A percentile compares a stretch with the other conserved stretches of the same genome.
These are phyloP conservation scores for Austropuccinia psidii DNA, from an alignment of 1,284 basidiomycete species.

Conservation along the genomic window DNA sequence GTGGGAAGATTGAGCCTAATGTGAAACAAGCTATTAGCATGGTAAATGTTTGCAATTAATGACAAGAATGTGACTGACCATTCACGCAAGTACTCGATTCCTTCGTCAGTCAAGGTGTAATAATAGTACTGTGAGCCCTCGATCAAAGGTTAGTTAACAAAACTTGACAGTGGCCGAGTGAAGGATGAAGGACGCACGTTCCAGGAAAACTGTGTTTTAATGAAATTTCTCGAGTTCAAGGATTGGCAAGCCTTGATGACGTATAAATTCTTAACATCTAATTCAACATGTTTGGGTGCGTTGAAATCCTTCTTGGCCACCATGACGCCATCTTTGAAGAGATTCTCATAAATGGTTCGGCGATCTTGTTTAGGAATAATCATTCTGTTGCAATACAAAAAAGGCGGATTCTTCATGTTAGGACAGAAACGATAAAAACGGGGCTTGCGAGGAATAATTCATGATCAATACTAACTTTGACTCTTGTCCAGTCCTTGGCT, in stretches of 20 bases:
- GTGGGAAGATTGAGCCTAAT: background rate
- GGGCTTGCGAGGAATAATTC: background rate
- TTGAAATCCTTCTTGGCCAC: constrained; percentile 99
- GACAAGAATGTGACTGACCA: constrained; percentile 75
- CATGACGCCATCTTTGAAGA: constrained; percentile 98
- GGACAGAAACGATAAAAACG: background rate
- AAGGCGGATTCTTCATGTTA: background rate
- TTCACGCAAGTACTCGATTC: constrained; percentile 89
- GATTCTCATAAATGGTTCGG: constrained; percentile 63
- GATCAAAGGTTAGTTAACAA: background rate
- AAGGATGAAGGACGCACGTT: constrained; percentile 7
- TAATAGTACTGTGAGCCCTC: constrained; percentile 46
- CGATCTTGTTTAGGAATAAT: constrained; percentile 46
- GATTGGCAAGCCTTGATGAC: constrained; percentile 99
- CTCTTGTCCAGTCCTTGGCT: no score
- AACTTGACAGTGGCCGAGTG: constrained; percentile 48
- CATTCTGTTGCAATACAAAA: constrained; percentile 40
- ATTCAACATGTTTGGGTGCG: constrained; percentile 91
- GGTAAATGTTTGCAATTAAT: constrained; percentile 56
- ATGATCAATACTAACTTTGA: no score
- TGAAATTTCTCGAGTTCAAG: constrained; percentile 86
- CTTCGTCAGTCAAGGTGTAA: constrained; percentile 88
- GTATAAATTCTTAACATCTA: constrained; percentile 92
- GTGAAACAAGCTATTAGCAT: background rate
- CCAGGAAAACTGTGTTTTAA: constrained; percentile 77